Evolutionary conservation across 2,329 filamentous ascomycete genomes (phyloP), one percentile per base, ranked within the genome.

Genomic region (Ampelomyces quisqualis): DNA sequence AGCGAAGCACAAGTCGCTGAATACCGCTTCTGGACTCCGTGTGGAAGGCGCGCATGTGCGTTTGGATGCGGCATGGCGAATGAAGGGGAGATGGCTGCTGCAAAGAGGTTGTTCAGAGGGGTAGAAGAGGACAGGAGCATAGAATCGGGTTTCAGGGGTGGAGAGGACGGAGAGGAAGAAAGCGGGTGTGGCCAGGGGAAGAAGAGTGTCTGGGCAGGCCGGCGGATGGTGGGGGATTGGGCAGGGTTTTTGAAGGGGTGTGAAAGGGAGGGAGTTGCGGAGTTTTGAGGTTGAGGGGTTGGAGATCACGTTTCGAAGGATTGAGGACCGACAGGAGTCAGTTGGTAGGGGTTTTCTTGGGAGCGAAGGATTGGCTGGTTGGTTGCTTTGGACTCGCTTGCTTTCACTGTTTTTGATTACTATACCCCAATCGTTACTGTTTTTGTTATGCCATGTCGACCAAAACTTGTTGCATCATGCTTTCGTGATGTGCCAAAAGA

Each of bases 21-120:
- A 32, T 67, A 67, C 40, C 43, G 62, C 18, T 68, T 68, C 40
- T 68, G 65, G 65, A 51, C 57, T 7, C 62, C 60, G 0, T 68
- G 65, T 36, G 62, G 64, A 2, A 49, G 51, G 3, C 45, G 55
- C 20, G 24, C 22, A 1, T 68, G 65, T 44, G 57, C 48, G 1
- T 63, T 68, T 49, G 64, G 65, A 2, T 68, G 65, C 43, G 60
- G 59, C 4, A 46, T 42, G 3, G 51, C 24, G 7, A 27, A 53
- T 14, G 50, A 55, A 19, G 65, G 65, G 2, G 64, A 68, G 49
- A 34, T 28, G 14, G 44, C 45, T 14, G 65, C 64, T 24, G 59
- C 59, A n/a, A 59, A 48, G 49, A 49, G 57, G 28, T 42, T 68
- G 26, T 68, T 68, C 34, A 49, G 44, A 34, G n/a, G n/a, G n/a